Base-by-base conservation (phyloP, 140 eudicot species). In the Senecio squalidus region DNA sequence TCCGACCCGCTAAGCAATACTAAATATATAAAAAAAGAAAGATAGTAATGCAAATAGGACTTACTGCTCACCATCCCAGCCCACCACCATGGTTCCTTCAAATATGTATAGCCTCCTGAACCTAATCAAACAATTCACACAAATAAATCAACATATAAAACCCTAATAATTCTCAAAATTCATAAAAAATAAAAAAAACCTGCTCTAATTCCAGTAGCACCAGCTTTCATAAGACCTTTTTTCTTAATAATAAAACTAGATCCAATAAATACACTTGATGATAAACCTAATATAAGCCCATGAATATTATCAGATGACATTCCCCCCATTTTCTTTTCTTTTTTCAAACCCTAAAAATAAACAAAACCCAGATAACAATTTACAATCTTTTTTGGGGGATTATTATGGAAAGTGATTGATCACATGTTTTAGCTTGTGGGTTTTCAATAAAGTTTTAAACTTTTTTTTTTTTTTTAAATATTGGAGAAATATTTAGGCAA, bases 41-140 rank as follows among this genome's bases (percentile, higher is more conserved):
- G 1, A 33, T 33, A 0, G 41, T 45, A 8, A 55, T 36, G 31
- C 22, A 25, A 13, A 13, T 22, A 46, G 29, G 45, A 74, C 95
- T 80, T 82, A 87, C 98, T 92, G 66, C 89, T 48, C 27, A 79
- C 43, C 94, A 92, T 86, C 58, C 98, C 98, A 52, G 82, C 84
- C 98, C 98, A 92, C 98, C 98, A 92, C 88, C 81, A 79, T 0
- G 98, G 98, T 67, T 92, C 89, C 49, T 49, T 43, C 64, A 92
- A 75, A 69, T 92, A 92, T 10, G 96, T 67, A 63, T 74, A 68
- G 51, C 98, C 98, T 74, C 98, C 98, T 25, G 82, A 68, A 47
- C 96, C 98, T 92, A 75, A 45, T 34, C 21, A 62, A 45, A 15
- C 3, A 39, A 38, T 60, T 22, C 13, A 67, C n/a, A 43, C 27